Base-by-base conservation (phyloP, 2,329 filamentous ascomycete genomes). In the Fusarium irregulare region DNA sequence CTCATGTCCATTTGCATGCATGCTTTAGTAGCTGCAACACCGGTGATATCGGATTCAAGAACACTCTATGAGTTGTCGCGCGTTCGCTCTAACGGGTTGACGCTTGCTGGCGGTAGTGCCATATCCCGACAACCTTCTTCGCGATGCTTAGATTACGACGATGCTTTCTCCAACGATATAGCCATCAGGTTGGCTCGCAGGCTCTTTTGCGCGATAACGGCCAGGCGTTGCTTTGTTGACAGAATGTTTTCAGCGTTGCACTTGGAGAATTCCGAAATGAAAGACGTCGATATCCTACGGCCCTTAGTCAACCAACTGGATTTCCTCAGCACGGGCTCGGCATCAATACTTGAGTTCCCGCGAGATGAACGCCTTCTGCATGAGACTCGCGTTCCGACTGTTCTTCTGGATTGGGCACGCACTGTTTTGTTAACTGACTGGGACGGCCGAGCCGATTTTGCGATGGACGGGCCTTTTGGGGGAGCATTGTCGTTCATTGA, bases 391-490 rank as follows among this genome's bases (percentile, higher is more conserved):
- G 82, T 87, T 20, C 87, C 86, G 10, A 87, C 85, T 13, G 77
- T 89, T 18, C 80, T 88, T 8, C 79, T 93, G 27, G 91, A 93
- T 73, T 94, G 91, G 91, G 87, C 91, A 21, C 86, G 92, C 63
- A 89, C 91, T 0, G 86, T 96, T 2, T 87, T 97, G 75, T 80
- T 97, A 46, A 88, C 90, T 58, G 89, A 93, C 66, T 98, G 94
- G 94, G 87, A 95, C 75, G 92, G 93, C 0, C 88, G 88, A 57
- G 87, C 92, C 2, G 87, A 90, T 45, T 86, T 97, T 54, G 83
- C 88, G 4, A 89, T 87, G 57, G 90, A 92, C 73, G 89, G 91
- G 30, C 85, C 91, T 16, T 91, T 94, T 66, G 92, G 93, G 16
- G 92, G 93, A 55, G 93, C 93, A 10, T 81, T 98, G 42, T 88